Evolutionary conservation across 1,284 basidiomycete genomes (phyloP), one percentile per base, ranked within the genome.

Genomic region (Phellinidium pouzarii): DNA sequence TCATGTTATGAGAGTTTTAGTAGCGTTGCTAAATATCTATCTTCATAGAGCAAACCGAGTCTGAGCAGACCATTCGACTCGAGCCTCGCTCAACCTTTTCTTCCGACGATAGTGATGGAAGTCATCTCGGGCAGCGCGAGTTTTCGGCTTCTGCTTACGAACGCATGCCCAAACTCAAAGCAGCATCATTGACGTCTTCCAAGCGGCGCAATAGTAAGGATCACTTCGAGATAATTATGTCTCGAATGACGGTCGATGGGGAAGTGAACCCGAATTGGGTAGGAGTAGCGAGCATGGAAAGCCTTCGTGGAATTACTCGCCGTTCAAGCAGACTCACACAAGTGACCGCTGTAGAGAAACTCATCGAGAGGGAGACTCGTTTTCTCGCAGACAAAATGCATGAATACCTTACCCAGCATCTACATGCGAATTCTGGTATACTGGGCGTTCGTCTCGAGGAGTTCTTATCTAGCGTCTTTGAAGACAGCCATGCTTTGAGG

Each of bases 241-340:
- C 23, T 14, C 34, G 47, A 12, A 49, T 49, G 47, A 49, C 47
- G 20, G 25, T 40, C 14, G 47, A 38, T 9, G 47, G 47, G 17
- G 17, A 41, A 26, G 26, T 49, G 8, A 25, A 41, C 25, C 47
- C 34, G 3, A 49, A 40, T 7, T 49, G 47, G 47, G 47, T 25
- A 22, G 47, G 47, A 17, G 47, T 49, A 17, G 47, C 47, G 19
- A 26, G 29, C 22, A 49, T 49, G 47, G 47, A 49, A 36, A 31
- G 38, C 12, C 34, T 49, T 9, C 47, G 47, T 12, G 34, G 29
- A 17, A 38, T 49, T n/a, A 49, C 47, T 4, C 44, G 44, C 6
- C 19, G 27, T 4, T 25, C 47, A 22, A 49, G 23, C 8, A 20
- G 26, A 36, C 34, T 41, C 22, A 38, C 19, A 7, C 47, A 49